Conservation (phyloP, 176 grass and related monocot genomes). For the Poa pratensis region DNA sequence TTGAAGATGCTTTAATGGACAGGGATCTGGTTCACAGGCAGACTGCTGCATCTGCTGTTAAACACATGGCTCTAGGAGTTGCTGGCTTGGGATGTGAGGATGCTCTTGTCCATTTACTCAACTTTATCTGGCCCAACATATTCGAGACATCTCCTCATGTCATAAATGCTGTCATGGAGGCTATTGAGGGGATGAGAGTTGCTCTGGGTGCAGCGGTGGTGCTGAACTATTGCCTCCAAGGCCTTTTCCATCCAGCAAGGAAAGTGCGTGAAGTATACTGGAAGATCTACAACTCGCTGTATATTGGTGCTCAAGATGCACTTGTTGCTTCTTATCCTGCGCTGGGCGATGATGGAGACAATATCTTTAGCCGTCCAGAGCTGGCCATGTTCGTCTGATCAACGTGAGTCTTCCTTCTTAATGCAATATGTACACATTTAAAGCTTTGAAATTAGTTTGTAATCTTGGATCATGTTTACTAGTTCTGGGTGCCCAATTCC, state of each 20-base stretch:
- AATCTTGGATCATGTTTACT: background rate
- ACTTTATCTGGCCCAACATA: conserved; percentile 95
- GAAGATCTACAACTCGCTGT: conserved; percentile 98
- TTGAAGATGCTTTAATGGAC: conserved; percentile 99
- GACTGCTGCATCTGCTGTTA: conserved; percentile 94
- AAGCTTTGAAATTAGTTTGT: conserved; percentile 16
- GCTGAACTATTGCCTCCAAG: conserved; percentile 96
- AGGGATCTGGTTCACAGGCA: conserved; percentile 93
- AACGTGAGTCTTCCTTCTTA: conserved; percentile 52
- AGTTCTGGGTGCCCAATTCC: background rate
- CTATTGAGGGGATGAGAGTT: conserved; percentile 94
- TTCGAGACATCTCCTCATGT: conserved; percentile 96
- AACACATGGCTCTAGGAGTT: conserved; percentile 93
- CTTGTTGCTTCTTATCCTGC: conserved; percentile 82
- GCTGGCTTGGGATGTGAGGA: conserved; percentile 98
- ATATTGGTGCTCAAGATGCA: conserved; percentile 90
- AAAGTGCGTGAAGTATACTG: conserved; percentile 99
- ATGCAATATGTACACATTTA: background rate
- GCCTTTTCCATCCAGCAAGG: conserved; percentile 92
- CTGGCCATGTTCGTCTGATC: conserved; percentile 81
- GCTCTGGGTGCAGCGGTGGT: conserved; percentile 87
- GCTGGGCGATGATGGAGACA: conserved; percentile 63
- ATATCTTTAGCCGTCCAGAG: conserved; percentile 78
- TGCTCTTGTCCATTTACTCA: conserved; percentile 95
- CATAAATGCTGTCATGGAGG: conserved; percentile 98